Conservation (phyloP, 345 rosid genomes). For the Gossypium stocksii region DNA sequence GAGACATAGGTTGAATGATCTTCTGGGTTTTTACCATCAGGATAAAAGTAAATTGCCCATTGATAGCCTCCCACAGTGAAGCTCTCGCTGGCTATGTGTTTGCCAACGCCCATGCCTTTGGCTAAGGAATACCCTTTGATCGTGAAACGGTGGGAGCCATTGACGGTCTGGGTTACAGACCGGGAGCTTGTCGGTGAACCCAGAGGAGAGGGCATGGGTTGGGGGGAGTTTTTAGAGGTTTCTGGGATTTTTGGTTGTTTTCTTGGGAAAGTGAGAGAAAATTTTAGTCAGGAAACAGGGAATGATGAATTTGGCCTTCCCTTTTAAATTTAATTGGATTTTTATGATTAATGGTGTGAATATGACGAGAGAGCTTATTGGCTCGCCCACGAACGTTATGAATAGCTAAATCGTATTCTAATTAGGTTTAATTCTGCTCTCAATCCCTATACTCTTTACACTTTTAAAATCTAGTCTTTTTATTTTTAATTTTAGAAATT, state of each 20-base stretch:
- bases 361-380: background rate
- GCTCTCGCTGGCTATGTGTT: constrained; percentile 89
- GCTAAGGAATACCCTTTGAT: constrained; percentile 86
- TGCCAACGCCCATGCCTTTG: constrained; percentile 85
- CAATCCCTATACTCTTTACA: too few species aligned
- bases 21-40: constrained; percentile 87
- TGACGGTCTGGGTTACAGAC: constrained; percentile 73
- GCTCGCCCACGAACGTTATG: background rate
- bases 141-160: constrained; percentile 80
- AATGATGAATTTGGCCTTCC: background rate
- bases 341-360: background rate
- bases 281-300: background rate
- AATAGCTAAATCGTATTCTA: background rate
- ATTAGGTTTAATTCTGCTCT: too few species aligned
- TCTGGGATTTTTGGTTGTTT: background rate
- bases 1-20: constrained; percentile 78
- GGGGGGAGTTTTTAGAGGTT: background rate
- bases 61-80: constrained; percentile 79
- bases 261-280: background rate
- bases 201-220: constrained; percentile 38
- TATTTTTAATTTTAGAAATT: too few species aligned
- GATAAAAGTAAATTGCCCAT: constrained; percentile 93
- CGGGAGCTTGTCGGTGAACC: constrained; percentile 65
- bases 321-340: background rate
- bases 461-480: too few species aligned